Evolutionary conservation across 345 rosid species (phyloP), one percentile per base, ranked within the genome.

Genomic region (Noccaea bulbosa): DNA sequence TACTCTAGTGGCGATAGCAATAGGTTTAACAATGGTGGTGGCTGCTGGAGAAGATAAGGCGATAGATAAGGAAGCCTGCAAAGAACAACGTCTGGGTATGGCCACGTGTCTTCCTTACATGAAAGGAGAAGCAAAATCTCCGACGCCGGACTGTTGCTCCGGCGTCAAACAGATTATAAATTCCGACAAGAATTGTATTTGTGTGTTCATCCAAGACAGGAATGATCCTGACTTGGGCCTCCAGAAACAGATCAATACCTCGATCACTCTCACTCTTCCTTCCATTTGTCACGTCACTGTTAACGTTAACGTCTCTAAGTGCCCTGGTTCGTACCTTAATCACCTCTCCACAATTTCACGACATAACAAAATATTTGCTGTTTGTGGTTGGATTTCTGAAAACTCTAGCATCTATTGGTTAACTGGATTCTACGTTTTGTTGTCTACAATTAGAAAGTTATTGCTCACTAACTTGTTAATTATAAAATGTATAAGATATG

Each of bases 41-140:
- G 22, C 45, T 15, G 66, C 67, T 7, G 50, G 22, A 5, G 83
- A 79, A 2, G 86, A 79, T 51, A 54, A 83, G 40, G 77, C 76
- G 14, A 77, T 84, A 76, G 93, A 92, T 75, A 84, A 56, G 71
- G 84, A 83, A 22, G 92, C 86, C 65, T 92, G 98, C 64, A 71
- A 83, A 11, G 73, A 85, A 68, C 86, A 86, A 73, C 69, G 89
- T 3, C 79, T 51, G 1, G 90, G 89, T 37, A 64, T 92, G 52
- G 88, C 98, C 33, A 81, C 88, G 7, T 92, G 98, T 77, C 80
- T 92, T 50, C 86, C 98, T 6, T 89, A 83, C 50, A 93, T 92
- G 22, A 81, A 87, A 49, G 94, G 91, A 7, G 71, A 80, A 3
- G 88, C 92, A 11, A 89, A 80, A 66, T 45, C 85, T 48, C 98